Evolutionary conservation across 805 yeast genomes (phyloP), one percentile per base, ranked within the genome.

Genomic region (Nakazawaea laoshanensis): DNA sequence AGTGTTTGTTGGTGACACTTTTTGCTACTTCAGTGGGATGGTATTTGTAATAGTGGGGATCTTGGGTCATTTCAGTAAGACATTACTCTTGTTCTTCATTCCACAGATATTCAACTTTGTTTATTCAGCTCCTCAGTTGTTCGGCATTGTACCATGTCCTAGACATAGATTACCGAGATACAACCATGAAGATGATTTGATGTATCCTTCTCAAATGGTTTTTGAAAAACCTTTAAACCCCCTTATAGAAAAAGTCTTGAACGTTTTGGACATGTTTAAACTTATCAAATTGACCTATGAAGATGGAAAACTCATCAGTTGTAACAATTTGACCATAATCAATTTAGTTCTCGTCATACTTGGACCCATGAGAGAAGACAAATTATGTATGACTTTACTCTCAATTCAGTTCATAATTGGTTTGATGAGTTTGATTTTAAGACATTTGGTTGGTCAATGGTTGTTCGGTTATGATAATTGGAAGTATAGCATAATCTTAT

Each of bases 21-120:
- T 82, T 63, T 92, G 99, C 59, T 92, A 92, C 57, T 88, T 92
- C 55, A 86, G 95, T 17, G 99, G 99, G 3, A 92, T 92, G 98
- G 95, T 92, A 1, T 87, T 92, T 56, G 98, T 97, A 0, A 92
- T 88, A 18, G 95, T 85, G 19, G 97, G 96, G 1, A 92, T 92
- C 22, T 67, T 85, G 38, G 97, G 97, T 1, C 99, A 92, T 61
- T 92, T 88, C 55, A 85, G 96, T 27, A 92, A 92, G 57, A 92
- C 99, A 0, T 62, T 89, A 44, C 62, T 92, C 56, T 56, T 88
- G 21, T 79, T 92, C 49, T 81, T 92, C 52, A 61, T 85, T 26
- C 97, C 97, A 3, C 98, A 92, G 58, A 83, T 92, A 35, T 56
- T 86, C 57, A 92, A 92, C 53, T 92, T 92, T 45, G 43, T 86